A percentile compares a stretch with the other conserved stretches of the same genome.
Evolutionary conservation across 163 green algal genomes (phyloP).

Genomic region (Smithsoniella earleae): DNA sequence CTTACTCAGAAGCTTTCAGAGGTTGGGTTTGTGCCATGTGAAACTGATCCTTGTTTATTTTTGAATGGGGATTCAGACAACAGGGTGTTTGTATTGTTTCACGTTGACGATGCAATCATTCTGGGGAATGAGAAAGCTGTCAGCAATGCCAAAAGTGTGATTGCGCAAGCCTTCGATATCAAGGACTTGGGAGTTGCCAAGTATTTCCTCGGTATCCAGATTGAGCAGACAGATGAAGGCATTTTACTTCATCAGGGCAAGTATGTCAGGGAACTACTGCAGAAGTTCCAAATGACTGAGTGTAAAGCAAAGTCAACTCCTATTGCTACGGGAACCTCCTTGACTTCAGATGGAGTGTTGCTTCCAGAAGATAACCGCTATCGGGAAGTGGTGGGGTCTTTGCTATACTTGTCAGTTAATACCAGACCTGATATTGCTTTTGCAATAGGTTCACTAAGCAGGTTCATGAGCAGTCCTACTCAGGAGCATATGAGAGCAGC

Average conservation of each 20-base stretch:
- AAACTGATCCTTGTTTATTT: conserved; percentile 39
- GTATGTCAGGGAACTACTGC: neutral
- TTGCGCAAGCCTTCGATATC: conserved; percentile 30
- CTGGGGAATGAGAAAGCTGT: neutral
- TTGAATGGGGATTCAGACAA: neutral
- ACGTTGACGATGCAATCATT: conserved; percentile 44
- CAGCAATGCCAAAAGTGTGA: conserved; percentile 5
- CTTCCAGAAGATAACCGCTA: conserved; percentile 27
- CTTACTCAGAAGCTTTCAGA: conserved; percentile 32
- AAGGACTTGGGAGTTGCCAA: conserved; percentile 37
- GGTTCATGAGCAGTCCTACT: conserved; percentile 36
- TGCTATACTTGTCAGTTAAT: conserved; percentile 40
- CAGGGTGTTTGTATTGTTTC: conserved; percentile 32
- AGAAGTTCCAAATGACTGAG: neutral
- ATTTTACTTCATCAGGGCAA: neutral
- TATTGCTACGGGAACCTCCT: neutral
- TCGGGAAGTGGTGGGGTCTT: conserved; percentile 35
- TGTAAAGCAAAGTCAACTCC: neutral
- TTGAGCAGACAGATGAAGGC: conserved; percentile 33
- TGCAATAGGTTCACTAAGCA: conserved; percentile 35
- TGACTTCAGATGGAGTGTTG: neutral
- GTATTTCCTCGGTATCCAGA: conserved; percentile 41
- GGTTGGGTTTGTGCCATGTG: conserved; percentile 34
- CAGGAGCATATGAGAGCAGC: conserved; percentile 35
- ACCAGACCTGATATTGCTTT: conserved; percentile 42